Conservation (phyloP, 2,329 filamentous ascomycete species). For the Penicillium sp. region DNA sequence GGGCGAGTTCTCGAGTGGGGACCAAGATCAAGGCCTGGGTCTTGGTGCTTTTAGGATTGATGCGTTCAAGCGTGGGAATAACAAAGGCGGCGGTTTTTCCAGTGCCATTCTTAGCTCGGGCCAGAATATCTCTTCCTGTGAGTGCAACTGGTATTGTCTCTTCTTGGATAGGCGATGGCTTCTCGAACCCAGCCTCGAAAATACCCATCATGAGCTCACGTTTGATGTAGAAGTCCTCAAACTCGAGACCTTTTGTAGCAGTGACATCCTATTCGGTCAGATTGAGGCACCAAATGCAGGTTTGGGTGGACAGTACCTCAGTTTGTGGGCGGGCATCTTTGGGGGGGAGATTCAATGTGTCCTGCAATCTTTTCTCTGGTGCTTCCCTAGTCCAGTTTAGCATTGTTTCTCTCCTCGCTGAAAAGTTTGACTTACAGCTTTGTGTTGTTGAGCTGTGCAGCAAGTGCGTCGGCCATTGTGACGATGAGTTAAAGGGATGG, state of each 20-base stretch:
- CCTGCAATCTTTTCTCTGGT: conserved; percentile 44
- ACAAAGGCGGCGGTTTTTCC: conserved; percentile 98
- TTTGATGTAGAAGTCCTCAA: conserved; percentile 95
- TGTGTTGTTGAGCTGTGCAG: conserved; percentile 45
- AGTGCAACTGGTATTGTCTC: conserved; percentile 96
- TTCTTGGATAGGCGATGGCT: conserved; percentile 98
- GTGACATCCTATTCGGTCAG: conserved; percentile 78
- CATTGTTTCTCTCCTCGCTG: not conserved
- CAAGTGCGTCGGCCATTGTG: conserved; percentile 45
- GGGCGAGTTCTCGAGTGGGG: conserved; percentile 90
- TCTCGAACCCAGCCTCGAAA: conserved; percentile 98
- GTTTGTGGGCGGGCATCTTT: conserved; percentile 51
- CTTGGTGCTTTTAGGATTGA: conserved; percentile 95
- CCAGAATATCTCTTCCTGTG: conserved; percentile 90
- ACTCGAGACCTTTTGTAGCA: conserved; percentile 94
- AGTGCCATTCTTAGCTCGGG: conserved; percentile 96
- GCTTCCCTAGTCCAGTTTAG: conserved; percentile 34
- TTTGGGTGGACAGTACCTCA: conserved; percentile 35
- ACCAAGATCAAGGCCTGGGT: conserved; percentile 96
- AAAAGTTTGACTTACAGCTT: conserved; percentile 36
- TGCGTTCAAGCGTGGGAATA: conserved; percentile 88
- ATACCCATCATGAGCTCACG: conserved; percentile 97
- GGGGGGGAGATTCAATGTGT: conserved; percentile 44
- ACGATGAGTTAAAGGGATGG: conserved; percentile 12
- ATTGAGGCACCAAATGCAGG: conserved; percentile 9